phyloP scores from a whole-genome alignment of 805 yeast genomes.

The Spathaspora hagerdaliae region DNA sequence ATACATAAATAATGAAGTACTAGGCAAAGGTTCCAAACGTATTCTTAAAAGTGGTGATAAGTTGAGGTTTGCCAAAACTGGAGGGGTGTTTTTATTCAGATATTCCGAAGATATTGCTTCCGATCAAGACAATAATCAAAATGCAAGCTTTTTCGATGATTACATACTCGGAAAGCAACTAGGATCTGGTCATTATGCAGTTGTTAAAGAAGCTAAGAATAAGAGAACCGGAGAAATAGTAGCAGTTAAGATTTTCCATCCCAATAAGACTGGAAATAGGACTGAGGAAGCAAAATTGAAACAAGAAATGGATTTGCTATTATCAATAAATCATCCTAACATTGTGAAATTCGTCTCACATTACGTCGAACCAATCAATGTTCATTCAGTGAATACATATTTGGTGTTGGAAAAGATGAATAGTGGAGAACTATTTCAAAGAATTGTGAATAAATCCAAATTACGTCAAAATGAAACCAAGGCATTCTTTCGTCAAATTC shows the following conservation, averaged over 20 bases:
- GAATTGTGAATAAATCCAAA: constrained; percentile 62
- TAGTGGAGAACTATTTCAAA: constrained; percentile 71
- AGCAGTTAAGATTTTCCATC: constrained; percentile 74
- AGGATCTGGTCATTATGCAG: constrained; percentile 79
- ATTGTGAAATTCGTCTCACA: constrained; percentile 62
- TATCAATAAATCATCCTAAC: constrained; percentile 65
- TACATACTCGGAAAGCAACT: constrained; percentile 55
- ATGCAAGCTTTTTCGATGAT: constrained; percentile 52
- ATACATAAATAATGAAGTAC: constrained; percentile 52
- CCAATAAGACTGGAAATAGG: constrained; percentile 31
- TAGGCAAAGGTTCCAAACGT: constrained; percentile 46
- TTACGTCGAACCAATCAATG: constrained; percentile 50
- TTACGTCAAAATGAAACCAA: constrained; percentile 60
- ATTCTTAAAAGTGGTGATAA: constrained; percentile 63
- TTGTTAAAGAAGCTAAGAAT: constrained; percentile 66
- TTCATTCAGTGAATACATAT: constrained; percentile 51
- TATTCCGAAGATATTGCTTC: constrained; percentile 29
- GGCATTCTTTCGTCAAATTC: constrained; percentile 49
- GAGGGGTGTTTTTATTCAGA: constrained; percentile 47
- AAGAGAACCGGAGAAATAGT: constrained; percentile 55
- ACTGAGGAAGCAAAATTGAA: constrained; percentile 43
- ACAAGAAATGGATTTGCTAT: constrained; percentile 64
- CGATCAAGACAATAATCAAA: constrained; percentile 12
- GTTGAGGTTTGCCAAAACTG: constrained; percentile 50
- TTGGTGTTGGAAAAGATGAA: constrained; percentile 69